These are phyloP conservation scores for Vanrija sp. DNA, from an alignment of 1,284 basidiomycete genomes.

Conservation along the genomic window DNA sequence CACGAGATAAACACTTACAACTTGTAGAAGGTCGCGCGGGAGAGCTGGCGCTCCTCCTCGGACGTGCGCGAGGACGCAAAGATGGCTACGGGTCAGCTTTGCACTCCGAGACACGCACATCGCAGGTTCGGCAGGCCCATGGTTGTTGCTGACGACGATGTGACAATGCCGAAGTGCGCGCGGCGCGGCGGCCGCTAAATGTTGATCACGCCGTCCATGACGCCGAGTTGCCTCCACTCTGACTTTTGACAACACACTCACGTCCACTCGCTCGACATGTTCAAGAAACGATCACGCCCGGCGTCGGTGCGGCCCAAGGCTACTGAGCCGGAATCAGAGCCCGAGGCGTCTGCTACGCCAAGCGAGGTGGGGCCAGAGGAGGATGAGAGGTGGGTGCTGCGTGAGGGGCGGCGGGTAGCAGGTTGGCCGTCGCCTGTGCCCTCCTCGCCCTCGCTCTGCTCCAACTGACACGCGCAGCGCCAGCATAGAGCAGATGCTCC, in stretches of 20 bases:
- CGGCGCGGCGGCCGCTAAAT: too few relatives aligned
- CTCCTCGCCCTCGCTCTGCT: background rate
- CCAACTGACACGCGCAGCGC: slow-evolving; percentile 22
- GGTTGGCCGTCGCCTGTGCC: background rate
- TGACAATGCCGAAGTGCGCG: too few relatives aligned
- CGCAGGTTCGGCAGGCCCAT: slow-evolving; percentile 47
- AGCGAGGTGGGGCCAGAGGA: slow-evolving; percentile 13
- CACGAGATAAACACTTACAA: slow-evolving; percentile 30
- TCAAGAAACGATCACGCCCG: slow-evolving; percentile 50
- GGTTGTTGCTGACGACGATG: background rate
- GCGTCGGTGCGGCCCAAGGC: slow-evolving; percentile 31
- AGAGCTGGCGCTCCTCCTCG: slow-evolving; percentile 47
- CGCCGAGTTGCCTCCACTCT: too few relatives aligned
- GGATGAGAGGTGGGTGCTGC: slow-evolving; percentile 5
- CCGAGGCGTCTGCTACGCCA: background rate
- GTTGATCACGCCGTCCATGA: too few relatives aligned
- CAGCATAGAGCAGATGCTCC: slow-evolving; percentile 72
- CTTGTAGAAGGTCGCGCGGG: slow-evolving; percentile 48
- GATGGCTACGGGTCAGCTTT: slow-evolving; percentile 32
- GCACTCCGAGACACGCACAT: slow-evolving; percentile 23
- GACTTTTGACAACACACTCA: too few relatives aligned
- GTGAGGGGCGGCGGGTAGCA: background rate
- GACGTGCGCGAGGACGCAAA: slow-evolving; percentile 49
- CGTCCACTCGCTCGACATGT: slow-evolving; percentile 38
- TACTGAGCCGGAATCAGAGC: background rate